Evolutionary conservation across 2,329 filamentous ascomycete genomes (phyloP).

Genomic region (Taxawa tesnikishii): DNA sequence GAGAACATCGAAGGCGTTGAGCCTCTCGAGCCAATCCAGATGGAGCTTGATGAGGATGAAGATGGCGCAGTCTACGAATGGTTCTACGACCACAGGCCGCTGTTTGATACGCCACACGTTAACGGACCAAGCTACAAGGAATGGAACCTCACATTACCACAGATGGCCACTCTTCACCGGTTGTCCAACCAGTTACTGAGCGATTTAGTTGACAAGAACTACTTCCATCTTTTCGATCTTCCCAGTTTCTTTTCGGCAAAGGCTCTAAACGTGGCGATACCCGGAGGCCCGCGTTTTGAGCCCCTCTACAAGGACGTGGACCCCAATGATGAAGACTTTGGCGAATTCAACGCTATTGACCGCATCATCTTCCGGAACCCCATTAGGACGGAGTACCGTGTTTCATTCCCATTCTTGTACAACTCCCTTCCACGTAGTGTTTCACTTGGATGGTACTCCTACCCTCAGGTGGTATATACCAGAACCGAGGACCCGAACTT

Average conservation of each 20-base stretch:
- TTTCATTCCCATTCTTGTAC: constrained; percentile 89
- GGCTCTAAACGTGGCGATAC: constrained; percentile 90
- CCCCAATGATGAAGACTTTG: constrained; percentile 97
- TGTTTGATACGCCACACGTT: constrained; percentile 83
- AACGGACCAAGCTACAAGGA: constrained; percentile 94
- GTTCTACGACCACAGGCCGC: constrained; percentile 91
- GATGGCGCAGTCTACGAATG: constrained; percentile 87
- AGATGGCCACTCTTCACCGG: constrained; percentile 93
- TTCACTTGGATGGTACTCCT: constrained; percentile 82
- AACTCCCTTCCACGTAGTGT: constrained; percentile 94
- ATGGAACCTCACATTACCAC: constrained; percentile 85
- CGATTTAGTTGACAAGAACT: constrained; percentile 90
- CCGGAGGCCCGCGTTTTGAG: constrained; percentile 94
- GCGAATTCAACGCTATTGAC: constrained; percentile 98
- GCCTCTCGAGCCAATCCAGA: constrained; percentile 91
- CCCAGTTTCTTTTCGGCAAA: constrained; percentile 94
- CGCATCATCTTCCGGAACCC: constrained; percentile 96
- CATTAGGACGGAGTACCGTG: constrained; percentile 88
- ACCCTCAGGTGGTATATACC: constrained; percentile 86
- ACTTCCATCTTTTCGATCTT: constrained; percentile 93
- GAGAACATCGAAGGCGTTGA: constrained; percentile 99
- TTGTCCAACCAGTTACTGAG: constrained; percentile 83
- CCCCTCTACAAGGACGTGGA: constrained; percentile 97
- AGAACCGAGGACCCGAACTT: constrained; percentile 77
- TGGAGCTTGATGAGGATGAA: constrained; percentile 92